Percentiles rank a stretch among this genome's conserved stretches.
Evolutionary conservation across 331 rosid genomes (phyloP).

Genomic region (Cydonia oblonga): DNA sequence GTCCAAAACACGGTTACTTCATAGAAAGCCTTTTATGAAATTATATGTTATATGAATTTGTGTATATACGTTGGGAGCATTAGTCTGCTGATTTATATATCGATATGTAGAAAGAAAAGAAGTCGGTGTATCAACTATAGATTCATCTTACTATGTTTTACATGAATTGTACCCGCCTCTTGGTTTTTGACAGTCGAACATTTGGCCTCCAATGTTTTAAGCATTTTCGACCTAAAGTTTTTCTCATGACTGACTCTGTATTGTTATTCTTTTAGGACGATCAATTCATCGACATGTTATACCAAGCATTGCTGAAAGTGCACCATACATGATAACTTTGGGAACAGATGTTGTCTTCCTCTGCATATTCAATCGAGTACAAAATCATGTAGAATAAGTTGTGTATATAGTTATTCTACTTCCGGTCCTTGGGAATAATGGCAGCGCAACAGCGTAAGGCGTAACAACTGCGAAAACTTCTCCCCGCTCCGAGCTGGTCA

Average conservation of each 20-base stretch:
- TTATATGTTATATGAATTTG: no score
- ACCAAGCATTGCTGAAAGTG: slow-evolving; percentile 58
- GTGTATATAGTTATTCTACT: slow-evolving; percentile 34
- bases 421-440: slow-evolving; percentile 16
- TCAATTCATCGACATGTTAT: slow-evolving; percentile 67
- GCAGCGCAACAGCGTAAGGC: slow-evolving; percentile 12
- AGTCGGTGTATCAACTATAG: background rate
- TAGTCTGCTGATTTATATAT: background rate
- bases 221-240: background rate
- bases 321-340: slow-evolving; percentile 31
- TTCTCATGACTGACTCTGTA: slow-evolving; percentile 10
- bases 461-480: background rate
- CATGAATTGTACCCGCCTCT: background rate
- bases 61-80: background rate
- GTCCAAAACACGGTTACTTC: background rate
- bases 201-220: background rate
- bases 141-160: background rate
- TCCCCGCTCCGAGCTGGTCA: background rate
- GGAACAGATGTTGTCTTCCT: slow-evolving; percentile 1
- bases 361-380: slow-evolving; percentile 9
- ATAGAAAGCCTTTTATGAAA: no score
- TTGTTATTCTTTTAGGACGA: slow-evolving; percentile 52
- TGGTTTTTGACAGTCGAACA: background rate
- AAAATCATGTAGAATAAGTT: slow-evolving; percentile 28
- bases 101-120: background rate